phyloP scores from a whole-genome alignment of 2,329 filamentous ascomycete species.

The Macrophomina tecta region DNA sequence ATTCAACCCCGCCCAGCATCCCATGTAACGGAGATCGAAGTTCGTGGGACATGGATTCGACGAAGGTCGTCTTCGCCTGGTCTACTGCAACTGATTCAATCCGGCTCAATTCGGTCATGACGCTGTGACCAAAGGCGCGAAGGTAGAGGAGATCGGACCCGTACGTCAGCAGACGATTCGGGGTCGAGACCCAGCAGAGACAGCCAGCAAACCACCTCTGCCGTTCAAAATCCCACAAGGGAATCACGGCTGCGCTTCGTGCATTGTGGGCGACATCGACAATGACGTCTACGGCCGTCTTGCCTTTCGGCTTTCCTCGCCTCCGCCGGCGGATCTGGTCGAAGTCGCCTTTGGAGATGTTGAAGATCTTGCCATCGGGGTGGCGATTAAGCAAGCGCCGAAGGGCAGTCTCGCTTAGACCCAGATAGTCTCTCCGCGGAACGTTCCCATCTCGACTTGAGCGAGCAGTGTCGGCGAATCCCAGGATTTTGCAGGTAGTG shows the following conservation, averaged over 20 bases:
- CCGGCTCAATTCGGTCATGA: conserved; percentile 36
- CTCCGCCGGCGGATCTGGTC: too few species aligned
- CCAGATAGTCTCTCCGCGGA: neutral
- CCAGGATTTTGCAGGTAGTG: conserved; percentile 31
- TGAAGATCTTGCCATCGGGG: conserved; percentile 29
- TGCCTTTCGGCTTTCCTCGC: neutral
- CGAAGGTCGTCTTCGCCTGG: conserved; percentile 36
- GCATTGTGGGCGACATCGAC: conserved; percentile 36
- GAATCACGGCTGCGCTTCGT: conserved; percentile 45
- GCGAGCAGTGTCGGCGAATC: conserved; percentile 28
- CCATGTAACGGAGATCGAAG: conserved; percentile 5
- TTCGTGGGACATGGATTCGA: conserved; percentile 51
- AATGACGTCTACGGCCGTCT: neutral
- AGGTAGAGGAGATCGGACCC: conserved; percentile 45
- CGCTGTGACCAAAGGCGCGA: conserved; percentile 43
- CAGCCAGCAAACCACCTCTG: conserved; percentile 46
- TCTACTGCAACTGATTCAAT: neutral
- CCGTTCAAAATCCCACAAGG: conserved; percentile 47
- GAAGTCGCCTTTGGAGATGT: neutral
- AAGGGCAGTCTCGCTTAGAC: conserved; percentile 37
- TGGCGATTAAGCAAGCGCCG: conserved; percentile 18
- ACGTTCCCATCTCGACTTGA: conserved; percentile 13
- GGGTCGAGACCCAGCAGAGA: conserved; percentile 46
- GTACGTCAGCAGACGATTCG: conserved; percentile 44
- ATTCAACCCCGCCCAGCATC: conserved; percentile 15